phyloP scores from a whole-genome alignment of 2,329 filamentous ascomycete species.

The Sclerotinia sclerotiorum region DNA sequence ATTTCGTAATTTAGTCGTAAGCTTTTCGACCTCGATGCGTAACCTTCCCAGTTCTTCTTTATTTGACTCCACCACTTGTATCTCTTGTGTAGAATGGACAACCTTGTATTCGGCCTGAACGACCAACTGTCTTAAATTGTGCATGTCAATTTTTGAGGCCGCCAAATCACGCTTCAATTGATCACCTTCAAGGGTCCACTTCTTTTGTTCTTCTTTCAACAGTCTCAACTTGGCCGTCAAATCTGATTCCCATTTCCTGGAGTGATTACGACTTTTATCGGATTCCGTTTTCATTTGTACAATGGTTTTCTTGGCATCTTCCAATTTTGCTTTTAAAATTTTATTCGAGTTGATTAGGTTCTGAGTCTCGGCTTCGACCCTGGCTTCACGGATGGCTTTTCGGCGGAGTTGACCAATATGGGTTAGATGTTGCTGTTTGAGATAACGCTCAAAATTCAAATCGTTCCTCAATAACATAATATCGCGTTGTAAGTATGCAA shows the following conservation, averaged over 20 bases:
- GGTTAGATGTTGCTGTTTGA: conserved; percentile 79
- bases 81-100: conserved; percentile 60
- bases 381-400: conserved; percentile 72
- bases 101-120: conserved; percentile 69
- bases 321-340: conserved; percentile 68
- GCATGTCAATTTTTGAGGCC: conserved; percentile 57
- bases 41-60: conserved; percentile 61
- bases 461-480: conserved; percentile 77
- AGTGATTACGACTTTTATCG: conserved; percentile 67
- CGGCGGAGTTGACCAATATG: conserved; percentile 78
- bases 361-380: conserved; percentile 78
- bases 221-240: conserved; percentile 64
- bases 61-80: conserved; percentile 62
- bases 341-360: conserved; percentile 77
- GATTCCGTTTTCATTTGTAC: conserved; percentile 70
- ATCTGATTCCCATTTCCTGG: conserved; percentile 76
- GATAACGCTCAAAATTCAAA: conserved; percentile 77
- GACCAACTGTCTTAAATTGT: conserved; percentile 64
- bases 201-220: conserved; percentile 69
- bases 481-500: conserved; percentile 66
- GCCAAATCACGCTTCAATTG: conserved; percentile 58
- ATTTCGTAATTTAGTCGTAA: conserved; percentile 61
- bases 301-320: conserved; percentile 70
- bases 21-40: conserved; percentile 56
- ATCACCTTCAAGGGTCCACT: conserved; percentile 58